phyloP scores from a whole-genome alignment of 176 grass and related monocot species.

The Hordeum vulgare region DNA sequence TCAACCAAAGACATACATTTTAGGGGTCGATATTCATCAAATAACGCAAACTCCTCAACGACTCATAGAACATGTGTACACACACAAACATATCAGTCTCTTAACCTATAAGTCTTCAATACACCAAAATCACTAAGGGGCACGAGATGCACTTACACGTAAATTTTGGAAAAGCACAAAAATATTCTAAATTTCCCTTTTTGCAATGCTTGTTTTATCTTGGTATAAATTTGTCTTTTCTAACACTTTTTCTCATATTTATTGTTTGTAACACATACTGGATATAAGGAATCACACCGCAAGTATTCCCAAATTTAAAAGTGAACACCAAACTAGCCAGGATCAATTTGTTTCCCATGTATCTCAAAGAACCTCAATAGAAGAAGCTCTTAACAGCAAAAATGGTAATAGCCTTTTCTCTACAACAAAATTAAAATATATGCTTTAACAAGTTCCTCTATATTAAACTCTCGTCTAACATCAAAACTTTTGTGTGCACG shows the following conservation, averaged over 20 bases:
- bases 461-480: too few species aligned
- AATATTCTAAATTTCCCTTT: background rate
- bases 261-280: too few species aligned
- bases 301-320: too few species aligned
- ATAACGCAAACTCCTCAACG: too few species aligned
- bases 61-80: too few species aligned
- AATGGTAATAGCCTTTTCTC: background rate
- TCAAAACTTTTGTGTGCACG: background rate
- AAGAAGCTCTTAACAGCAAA: background rate
- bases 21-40: too few species aligned
- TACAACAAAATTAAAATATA: background rate
- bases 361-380: background rate
- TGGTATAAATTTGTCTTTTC: background rate
- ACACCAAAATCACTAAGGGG: too few species aligned
- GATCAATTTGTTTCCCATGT: background rate
- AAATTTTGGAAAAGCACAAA: background rate
- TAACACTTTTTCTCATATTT: background rate
- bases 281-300: too few species aligned
- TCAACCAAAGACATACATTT: too few species aligned
- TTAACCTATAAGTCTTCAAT: too few species aligned
- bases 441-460: background rate
- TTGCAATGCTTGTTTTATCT: background rate
- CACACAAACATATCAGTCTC: too few species aligned
- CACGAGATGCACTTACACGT: too few species aligned
- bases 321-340: background rate